Evolutionary conservation across 2,329 filamentous ascomycete genomes (phyloP).

Genomic region (Botrytis galanthina): DNA sequence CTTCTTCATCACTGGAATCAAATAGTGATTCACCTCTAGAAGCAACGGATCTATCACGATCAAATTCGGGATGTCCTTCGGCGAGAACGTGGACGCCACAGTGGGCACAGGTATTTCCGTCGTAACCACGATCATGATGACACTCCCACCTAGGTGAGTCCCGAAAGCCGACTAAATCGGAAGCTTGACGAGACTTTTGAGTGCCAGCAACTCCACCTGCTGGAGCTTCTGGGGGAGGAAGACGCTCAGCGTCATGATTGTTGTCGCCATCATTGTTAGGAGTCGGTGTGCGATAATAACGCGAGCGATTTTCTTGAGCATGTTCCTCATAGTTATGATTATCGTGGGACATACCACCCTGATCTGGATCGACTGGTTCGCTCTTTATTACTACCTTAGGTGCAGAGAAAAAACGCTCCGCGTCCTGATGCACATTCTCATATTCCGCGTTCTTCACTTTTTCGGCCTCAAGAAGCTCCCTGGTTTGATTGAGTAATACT

Average conservation of each 20-base stretch:
- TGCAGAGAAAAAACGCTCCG: neutral
- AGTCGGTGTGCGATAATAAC: neutral
- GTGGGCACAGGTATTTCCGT: neutral
- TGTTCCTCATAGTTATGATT: neutral
- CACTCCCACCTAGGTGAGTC: neutral
- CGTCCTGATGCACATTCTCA: no score
- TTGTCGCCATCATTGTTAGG: no score
- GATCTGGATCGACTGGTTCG: neutral
- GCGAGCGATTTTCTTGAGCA: neutral
- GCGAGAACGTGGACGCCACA: neutral
- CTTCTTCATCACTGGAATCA: neutral
- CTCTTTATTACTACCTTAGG: neutral
- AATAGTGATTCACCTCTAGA: accelerated
- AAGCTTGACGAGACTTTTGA: neutral
- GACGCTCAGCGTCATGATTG: no score
- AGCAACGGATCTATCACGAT: neutral
- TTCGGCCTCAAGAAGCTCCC: neutral
- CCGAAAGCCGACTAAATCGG: neutral
- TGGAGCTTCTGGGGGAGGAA: no score
- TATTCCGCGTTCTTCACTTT: neutral
- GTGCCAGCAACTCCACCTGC: no score
- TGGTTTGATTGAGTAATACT: neutral
- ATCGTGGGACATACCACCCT: neutral
- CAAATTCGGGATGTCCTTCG: neutral
- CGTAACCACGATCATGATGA: neutral